phyloP scores from a whole-genome alignment of 495 filamentous ascomycete species.

The Penicillium psychrofluorescens region DNA sequence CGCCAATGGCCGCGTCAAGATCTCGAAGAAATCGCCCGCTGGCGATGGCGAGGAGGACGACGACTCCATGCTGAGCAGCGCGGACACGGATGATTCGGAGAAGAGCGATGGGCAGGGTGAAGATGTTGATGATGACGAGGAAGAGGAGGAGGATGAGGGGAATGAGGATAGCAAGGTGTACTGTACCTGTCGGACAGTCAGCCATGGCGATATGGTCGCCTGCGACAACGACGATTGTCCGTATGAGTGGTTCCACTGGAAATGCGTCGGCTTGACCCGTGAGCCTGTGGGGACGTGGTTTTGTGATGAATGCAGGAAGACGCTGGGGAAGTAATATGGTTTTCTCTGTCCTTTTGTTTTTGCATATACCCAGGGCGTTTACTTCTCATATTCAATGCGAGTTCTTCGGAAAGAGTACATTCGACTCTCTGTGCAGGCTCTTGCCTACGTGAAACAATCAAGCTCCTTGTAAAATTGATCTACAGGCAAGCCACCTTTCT shows the following conservation, averaged over 20 bases:
- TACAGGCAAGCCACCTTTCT: too few species aligned
- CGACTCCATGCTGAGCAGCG: constrained; percentile 47
- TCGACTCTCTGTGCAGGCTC: too few species aligned
- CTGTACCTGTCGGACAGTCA: constrained; percentile 86
- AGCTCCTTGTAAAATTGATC: too few species aligned
- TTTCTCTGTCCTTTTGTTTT: background rate
- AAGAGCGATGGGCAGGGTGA: constrained; percentile 40
- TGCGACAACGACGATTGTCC: constrained; percentile 91
- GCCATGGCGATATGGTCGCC: constrained; percentile 95
- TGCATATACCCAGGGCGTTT: constrained; percentile 15
- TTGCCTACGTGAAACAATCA: too few species aligned
- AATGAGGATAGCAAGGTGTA: constrained; percentile 85
- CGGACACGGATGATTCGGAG: constrained; percentile 43
- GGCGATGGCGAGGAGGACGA: constrained; percentile 63
- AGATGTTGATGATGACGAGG: constrained; percentile 62
- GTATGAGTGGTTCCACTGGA: constrained; percentile 99
- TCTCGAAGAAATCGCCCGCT: constrained; percentile 51
- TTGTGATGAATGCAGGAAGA: constrained; percentile 72
- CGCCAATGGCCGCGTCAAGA: constrained; percentile 29
- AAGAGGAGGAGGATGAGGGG: constrained; percentile 76
- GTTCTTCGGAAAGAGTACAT: too few species aligned
- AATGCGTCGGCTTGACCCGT: constrained; percentile 79
- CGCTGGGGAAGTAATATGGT: constrained; percentile 39
- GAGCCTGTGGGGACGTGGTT: constrained; percentile 92
- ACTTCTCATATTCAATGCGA: background rate